Evolutionary conservation across 2,329 filamentous ascomycete species (phyloP).

Genomic region (Exserohilum turcica): DNA sequence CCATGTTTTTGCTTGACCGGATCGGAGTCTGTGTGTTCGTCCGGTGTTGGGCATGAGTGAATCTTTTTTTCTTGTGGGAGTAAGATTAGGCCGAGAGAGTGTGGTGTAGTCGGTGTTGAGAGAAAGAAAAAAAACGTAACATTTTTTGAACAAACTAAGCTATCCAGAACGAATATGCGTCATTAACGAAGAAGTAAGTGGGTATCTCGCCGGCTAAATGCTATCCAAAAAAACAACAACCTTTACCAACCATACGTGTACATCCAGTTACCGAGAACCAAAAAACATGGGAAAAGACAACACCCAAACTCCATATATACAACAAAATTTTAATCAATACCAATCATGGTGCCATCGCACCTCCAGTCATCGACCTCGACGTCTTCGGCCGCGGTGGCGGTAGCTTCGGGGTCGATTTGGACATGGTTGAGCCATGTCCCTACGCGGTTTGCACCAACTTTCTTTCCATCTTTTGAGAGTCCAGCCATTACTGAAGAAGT

Average conservation of each 20-base stretch:
- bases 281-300: neutral
- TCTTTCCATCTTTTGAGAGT: slow-evolving; percentile 42
- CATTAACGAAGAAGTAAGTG: slow-evolving; percentile 15
- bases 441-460: slow-evolving; percentile 44
- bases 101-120: neutral
- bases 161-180: slow-evolving; percentile 7
- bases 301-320: slow-evolving; percentile 13
- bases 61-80: neutral
- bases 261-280: slow-evolving; percentile 5
- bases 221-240: slow-evolving; percentile 9
- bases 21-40: too few relatives aligned
- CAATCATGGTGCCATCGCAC: slow-evolving; percentile 43
- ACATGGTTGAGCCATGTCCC: slow-evolving; percentile 49
- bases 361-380: slow-evolving; percentile 47
- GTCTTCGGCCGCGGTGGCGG: slow-evolving; percentile 36
- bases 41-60: neutral
- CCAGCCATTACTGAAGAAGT: slow-evolving; percentile 46
- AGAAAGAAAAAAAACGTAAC: neutral
- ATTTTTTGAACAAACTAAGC: slow-evolving; percentile 1
- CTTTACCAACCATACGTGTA: slow-evolving; percentile 14
- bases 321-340: slow-evolving; percentile 34
- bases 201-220: slow-evolving; percentile 21
- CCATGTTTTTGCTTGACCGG: neutral
- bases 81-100: neutral
- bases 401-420: slow-evolving; percentile 44